phyloP scores from a whole-genome alignment of 2,329 filamentous ascomycete species.

The Colletotrichum lindemuthianum region DNA sequence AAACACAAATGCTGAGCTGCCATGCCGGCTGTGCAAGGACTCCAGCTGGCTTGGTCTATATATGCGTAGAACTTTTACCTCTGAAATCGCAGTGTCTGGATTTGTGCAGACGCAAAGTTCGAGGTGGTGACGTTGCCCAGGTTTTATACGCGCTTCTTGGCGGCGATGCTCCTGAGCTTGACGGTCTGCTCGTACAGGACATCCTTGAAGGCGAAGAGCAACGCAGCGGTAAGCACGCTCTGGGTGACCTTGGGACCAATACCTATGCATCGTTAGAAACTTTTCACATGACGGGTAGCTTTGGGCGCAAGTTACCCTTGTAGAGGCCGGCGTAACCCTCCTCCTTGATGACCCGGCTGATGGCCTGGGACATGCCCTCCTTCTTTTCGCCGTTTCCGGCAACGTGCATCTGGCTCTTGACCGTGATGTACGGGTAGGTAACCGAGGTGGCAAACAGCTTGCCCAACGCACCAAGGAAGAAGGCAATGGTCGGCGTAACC shows the following conservation, averaged over 20 bases:
- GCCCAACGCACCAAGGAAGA: slow-evolving; percentile 89
- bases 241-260: slow-evolving; percentile 97
- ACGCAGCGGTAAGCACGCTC: slow-evolving; percentile 94
- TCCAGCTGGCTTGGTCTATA: slow-evolving; percentile 29
- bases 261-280: slow-evolving; percentile 61
- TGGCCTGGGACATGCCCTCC: slow-evolving; percentile 81
- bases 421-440: slow-evolving; percentile 98
- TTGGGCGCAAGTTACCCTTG: slow-evolving; percentile 65
- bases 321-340: slow-evolving; percentile 95
- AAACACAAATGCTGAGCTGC: slow-evolving; percentile 21
- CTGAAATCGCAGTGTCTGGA: background rate
- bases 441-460: slow-evolving; percentile 94
- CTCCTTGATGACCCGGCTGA: slow-evolving; percentile 83
- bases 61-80: slow-evolving; percentile 18
- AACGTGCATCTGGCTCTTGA: slow-evolving; percentile 98
- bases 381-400: slow-evolving; percentile 79
- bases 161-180: slow-evolving; percentile 64
- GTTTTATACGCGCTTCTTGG: slow-evolving; percentile 48
- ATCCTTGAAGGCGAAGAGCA: slow-evolving; percentile 98
- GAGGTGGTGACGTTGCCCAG: background rate
- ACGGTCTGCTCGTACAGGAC: slow-evolving; percentile 88
- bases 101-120: slow-evolving; percentile 39
- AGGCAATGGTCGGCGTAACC: slow-evolving; percentile 87
- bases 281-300: background rate
- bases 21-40: slow-evolving; percentile 6